Evolutionary conservation across 2,329 filamentous ascomycete genomes (phyloP), one percentile per base, ranked within the genome.

Genomic region (Venturia pyrina): DNA sequence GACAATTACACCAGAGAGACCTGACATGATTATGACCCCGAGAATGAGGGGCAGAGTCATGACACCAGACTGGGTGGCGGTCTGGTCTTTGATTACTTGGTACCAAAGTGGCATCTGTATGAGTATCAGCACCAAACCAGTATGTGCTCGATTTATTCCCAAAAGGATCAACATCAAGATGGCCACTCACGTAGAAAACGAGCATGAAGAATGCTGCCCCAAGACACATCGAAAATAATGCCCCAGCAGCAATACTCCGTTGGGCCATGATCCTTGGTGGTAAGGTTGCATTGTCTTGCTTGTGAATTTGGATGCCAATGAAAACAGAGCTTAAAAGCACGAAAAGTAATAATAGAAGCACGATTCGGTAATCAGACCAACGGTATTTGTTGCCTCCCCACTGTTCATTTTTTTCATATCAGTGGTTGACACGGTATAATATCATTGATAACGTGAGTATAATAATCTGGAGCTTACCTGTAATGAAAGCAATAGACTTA

Each of bases 311-410:
- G 5, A 43, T 40, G 1, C 21, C 67, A 32, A 79, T 66, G 69
- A 84, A 85, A 2, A 67, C 70, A 57, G 78, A 66, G 34, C 82
- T 68, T 2, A 82, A 72, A 10, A 80, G 68, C 0, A 68, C 71
- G n/a, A 76, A 77, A 1, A 81, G 70, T 41, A 76, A 72, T 57
- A 81, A 69, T 65, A 83, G 73, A 0, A 75, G 77, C 43, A 84
- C 78, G 57, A 83, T 76, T 8, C 75, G 76, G 0, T 74, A 73
- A 61, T 74, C 73, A 34, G 72, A 75, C 81, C 80, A 83, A 0
- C 69, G 24, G 44, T 76, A 72, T 11, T 70, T 73, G 10, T 72
- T 72, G 11, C 73, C 72, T 46, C 74, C 74, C 73, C 74, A 77
- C 50, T 77, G 28, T 28, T 28, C 28, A 4, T 28, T 28, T 28